These are phyloP conservation scores for Arthonia radiata DNA, from an alignment of 495 filamentous ascomycete genomes.

Conservation along the genomic window DNA sequence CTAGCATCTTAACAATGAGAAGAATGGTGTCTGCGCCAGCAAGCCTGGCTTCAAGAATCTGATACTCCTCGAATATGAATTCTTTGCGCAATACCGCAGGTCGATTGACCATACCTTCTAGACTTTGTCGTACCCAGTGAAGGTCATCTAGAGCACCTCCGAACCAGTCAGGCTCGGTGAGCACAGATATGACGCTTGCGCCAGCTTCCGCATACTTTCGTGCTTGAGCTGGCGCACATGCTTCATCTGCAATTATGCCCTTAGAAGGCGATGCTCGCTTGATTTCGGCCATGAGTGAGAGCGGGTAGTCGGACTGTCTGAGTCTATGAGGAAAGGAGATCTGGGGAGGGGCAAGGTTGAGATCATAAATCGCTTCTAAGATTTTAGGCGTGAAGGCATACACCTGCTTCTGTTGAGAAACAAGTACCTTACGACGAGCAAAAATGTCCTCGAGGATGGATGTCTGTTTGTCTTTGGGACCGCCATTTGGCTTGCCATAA, in stretches of 20 bases:
- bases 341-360: slow-evolving; percentile 66
- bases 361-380: slow-evolving; percentile 64
- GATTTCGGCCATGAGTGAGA: slow-evolving; percentile 88
- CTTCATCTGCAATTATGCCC: slow-evolving; percentile 67
- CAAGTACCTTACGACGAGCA: slow-evolving; percentile 48
- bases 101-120: slow-evolving; percentile 73
- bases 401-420: slow-evolving; percentile 63
- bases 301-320: slow-evolving; percentile 49
- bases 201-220: slow-evolving; percentile 80
- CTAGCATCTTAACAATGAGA: slow-evolving; percentile 96
- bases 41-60: slow-evolving; percentile 83
- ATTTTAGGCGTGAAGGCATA: slow-evolving; percentile 65
- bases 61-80: slow-evolving; percentile 95
- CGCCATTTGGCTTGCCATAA: slow-evolving; percentile 5
- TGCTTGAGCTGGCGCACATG: slow-evolving; percentile 75
- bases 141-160: slow-evolving; percentile 93
- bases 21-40: slow-evolving; percentile 89
- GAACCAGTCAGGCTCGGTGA: slow-evolving; percentile 97
- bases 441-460: slow-evolving; percentile 88
- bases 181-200: slow-evolving; percentile 86
- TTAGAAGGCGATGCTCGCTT: slow-evolving; percentile 94
- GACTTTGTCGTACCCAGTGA: slow-evolving; percentile 59
- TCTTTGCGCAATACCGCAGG: slow-evolving; percentile 87
- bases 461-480: slow-evolving; percentile 27
- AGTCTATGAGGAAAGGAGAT: slow-evolving; percentile 60